Conservation (phyloP, 768 basidiomycete species). For the Coprinellus aureogranulatus region DNA sequence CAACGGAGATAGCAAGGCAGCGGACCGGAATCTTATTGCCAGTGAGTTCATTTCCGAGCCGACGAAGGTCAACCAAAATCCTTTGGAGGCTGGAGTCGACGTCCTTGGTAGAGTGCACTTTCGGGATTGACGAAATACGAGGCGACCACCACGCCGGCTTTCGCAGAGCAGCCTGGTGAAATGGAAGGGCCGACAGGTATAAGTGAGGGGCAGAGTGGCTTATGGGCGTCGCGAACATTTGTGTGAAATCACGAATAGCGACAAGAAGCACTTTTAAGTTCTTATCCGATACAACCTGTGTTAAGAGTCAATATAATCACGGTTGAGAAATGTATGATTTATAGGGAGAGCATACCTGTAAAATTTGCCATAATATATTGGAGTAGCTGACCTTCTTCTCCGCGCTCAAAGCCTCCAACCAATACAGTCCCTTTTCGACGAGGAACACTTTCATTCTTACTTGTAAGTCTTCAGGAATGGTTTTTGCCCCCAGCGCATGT, state of each 20-base stretch:
- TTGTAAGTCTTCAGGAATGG: not conserved
- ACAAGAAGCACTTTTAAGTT: slow-evolving; percentile 7
- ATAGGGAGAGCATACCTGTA: slow-evolving; percentile 9
- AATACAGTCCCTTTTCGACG: slow-evolving; percentile 18
- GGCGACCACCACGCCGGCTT: too few relatives aligned
- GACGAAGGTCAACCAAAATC: too few relatives aligned
- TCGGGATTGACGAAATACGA: not conserved
- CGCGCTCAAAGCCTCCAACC: slow-evolving; percentile 31
- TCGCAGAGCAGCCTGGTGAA: slow-evolving; percentile 8
- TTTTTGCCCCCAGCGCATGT: not conserved
- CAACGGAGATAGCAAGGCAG: too few relatives aligned
- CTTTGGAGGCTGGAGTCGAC: too few relatives aligned
- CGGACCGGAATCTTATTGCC: too few relatives aligned
- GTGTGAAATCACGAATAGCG: slow-evolving; percentile 15
- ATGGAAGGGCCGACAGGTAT: slow-evolving; percentile 25
- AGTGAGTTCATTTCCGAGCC: too few relatives aligned
- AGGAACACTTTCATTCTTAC: not conserved
- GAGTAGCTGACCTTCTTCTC: slow-evolving; percentile 11
- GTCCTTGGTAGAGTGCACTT: not conserved
- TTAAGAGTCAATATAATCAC: too few relatives aligned
- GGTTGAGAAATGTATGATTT: too few relatives aligned
- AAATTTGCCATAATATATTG: not conserved
- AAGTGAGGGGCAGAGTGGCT: slow-evolving; percentile 21
- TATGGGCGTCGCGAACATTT: slow-evolving; percentile 12
- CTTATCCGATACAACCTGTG: not conserved